Conservation (phyloP, 2,329 filamentous ascomycete genomes). For the Fusarium nelsonii region DNA sequence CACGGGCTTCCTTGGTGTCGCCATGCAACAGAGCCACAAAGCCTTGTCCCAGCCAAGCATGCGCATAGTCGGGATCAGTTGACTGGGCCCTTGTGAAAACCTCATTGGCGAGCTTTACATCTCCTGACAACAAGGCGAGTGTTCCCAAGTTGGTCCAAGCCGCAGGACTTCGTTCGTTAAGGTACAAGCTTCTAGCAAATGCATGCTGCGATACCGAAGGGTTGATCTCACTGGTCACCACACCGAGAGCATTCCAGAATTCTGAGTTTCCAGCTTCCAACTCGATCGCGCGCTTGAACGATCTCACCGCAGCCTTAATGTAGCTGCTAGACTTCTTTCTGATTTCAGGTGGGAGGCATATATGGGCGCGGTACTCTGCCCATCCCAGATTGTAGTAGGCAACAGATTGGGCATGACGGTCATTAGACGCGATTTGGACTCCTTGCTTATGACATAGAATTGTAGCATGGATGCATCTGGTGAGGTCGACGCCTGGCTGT, state of each 20-base stretch:
- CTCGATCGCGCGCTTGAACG: slow-evolving; percentile 96
- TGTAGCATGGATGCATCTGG: slow-evolving; percentile 74
- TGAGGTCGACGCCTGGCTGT: slow-evolving; percentile 63
- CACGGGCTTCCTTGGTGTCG: slow-evolving; percentile 80
- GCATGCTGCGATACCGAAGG: slow-evolving; percentile 92
- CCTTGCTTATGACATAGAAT: slow-evolving; percentile 91
- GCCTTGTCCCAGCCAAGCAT: slow-evolving; percentile 95
- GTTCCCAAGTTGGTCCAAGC: slow-evolving; percentile 93
- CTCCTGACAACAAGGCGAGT: slow-evolving; percentile 85
- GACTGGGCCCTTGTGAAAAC: slow-evolving; percentile 93
- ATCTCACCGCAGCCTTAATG: slow-evolving; percentile 83
- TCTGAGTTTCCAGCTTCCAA: slow-evolving; percentile 93
- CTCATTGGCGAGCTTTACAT: slow-evolving; percentile 87
- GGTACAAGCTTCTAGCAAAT: slow-evolving; percentile 89
- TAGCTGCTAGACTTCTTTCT: slow-evolving; percentile 74
- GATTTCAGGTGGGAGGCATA: slow-evolving; percentile 67
- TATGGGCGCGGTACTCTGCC: slow-evolving; percentile 87
- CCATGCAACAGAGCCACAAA: slow-evolving; percentile 83
- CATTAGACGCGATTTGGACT: slow-evolving; percentile 76
- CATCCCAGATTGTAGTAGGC: slow-evolving; percentile 97
- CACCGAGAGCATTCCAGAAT: slow-evolving; percentile 96
- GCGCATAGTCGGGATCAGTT: slow-evolving; percentile 90
- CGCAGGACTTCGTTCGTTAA: slow-evolving; percentile 88
- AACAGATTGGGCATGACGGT: slow-evolving; percentile 91
- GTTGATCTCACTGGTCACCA: slow-evolving; percentile 88